Evolutionary conservation across 2,329 filamentous ascomycete genomes (phyloP).

Genomic region (Alternaria brassicicola): DNA sequence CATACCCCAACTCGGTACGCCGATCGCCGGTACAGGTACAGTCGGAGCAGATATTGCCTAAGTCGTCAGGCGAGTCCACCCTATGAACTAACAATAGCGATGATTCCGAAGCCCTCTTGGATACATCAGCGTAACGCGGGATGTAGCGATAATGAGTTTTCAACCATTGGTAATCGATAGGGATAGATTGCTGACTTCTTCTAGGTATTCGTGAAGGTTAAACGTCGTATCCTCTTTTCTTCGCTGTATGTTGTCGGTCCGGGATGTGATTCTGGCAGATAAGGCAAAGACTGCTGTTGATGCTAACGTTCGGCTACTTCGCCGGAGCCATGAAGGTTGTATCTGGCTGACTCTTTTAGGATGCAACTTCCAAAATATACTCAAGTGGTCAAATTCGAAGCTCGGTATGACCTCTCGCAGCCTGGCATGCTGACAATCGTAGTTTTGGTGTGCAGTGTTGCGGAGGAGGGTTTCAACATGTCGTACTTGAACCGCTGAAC

Average conservation of each 20-base stretch:
- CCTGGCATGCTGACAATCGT: background rate
- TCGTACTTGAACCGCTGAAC: background rate
- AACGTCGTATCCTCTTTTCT: background rate
- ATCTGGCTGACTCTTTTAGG: background rate
- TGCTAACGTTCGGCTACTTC: background rate
- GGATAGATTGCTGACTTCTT: background rate
- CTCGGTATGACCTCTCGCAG: no score
- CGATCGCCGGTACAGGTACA: slow-evolving; percentile 17
- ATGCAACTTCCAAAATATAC: background rate
- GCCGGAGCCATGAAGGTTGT: background rate
- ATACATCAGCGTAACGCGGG: background rate
- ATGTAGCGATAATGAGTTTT: background rate
- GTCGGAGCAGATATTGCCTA: slow-evolving; percentile 45
- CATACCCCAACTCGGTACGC: slow-evolving; percentile 32
- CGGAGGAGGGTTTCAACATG: background rate
- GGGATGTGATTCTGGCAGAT: background rate
- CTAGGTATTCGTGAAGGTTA: background rate
- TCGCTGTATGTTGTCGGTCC: background rate
- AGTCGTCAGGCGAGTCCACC: slow-evolving; percentile 50
- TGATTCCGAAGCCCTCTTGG: slow-evolving; percentile 44
- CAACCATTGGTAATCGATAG: background rate
- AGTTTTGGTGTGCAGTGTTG: background rate
- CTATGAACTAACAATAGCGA: slow-evolving; percentile 51
- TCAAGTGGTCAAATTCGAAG: background rate
- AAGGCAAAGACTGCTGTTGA: background rate